phyloP scores from a whole-genome alignment of 106 monocot genomes.

The Hemerocallis citrina region DNA sequence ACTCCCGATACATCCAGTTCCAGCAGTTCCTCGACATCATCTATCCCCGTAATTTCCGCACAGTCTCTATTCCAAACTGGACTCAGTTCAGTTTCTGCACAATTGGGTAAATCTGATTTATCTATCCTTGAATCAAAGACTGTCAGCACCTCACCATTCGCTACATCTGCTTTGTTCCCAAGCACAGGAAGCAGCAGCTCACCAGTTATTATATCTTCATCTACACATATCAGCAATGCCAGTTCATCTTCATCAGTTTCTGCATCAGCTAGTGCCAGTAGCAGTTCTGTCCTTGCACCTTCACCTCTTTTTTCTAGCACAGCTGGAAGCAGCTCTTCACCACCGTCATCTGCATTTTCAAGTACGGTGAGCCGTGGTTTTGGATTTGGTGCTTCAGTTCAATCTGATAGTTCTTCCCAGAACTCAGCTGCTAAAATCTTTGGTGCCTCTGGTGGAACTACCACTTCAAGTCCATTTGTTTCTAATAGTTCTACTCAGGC shows the following conservation, averaged over 20 bases:
- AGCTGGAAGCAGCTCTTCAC: conserved; percentile 5
- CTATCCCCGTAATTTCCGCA: no score
- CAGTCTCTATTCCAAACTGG: no score
- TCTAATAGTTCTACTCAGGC: not conserved
- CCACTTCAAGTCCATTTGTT: conserved; percentile 2
- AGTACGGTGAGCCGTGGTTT: conserved; percentile 20
- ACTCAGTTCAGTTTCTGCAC: conserved; percentile 7
- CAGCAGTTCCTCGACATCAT: conserved; percentile 7
- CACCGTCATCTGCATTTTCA: conserved; percentile 16
- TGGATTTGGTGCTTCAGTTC: conserved; percentile 23
- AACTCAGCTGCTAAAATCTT: not conserved
- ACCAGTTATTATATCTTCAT: not conserved
- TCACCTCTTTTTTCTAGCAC: conserved; percentile 12
- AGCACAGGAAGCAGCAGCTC: conserved; percentile 17
- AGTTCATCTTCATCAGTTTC: not conserved
- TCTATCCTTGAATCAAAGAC: not conserved
- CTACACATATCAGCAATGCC: conserved; percentile 3
- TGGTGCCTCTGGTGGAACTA: conserved; percentile 2
- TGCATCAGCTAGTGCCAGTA: conserved; percentile 7
- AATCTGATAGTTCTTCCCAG: conserved; percentile 6
- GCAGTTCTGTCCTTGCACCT: not conserved
- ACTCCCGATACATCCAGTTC: not conserved
- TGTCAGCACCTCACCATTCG: conserved; percentile 14
- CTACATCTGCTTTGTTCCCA: conserved; percentile 9
- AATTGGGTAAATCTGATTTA: conserved; percentile 6